These are phyloP conservation scores for Rutidosis leptorrhynchoides DNA, from an alignment of 129 eudicot species.

Conservation along the genomic window DNA sequence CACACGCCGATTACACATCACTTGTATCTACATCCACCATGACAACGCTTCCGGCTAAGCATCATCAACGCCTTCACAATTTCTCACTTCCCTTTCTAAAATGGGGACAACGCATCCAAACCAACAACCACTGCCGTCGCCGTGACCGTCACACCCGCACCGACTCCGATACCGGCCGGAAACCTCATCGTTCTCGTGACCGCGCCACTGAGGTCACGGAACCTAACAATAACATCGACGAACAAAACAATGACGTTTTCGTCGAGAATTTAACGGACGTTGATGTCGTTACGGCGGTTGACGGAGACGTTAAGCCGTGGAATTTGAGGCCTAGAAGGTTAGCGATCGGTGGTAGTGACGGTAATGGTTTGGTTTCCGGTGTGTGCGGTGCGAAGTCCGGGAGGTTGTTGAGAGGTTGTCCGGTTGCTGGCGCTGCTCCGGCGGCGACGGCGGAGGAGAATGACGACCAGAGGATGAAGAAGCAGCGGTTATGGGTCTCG, in stretches of 20 bases:
- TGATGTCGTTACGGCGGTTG: conserved; percentile 11
- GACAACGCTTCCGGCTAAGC: conserved; percentile 26
- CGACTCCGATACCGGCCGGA: conserved; percentile 12
- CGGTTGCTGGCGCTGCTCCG: background rate
- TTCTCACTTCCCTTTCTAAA: conserved; percentile 35
- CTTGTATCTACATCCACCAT: conserved; percentile 8
- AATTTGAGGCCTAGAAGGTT: conserved; percentile 50
- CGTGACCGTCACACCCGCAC: conserved; percentile 13
- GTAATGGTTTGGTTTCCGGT: conserved; percentile 1
- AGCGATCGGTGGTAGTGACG: conserved; percentile 1
- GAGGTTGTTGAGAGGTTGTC: conserved; percentile 19
- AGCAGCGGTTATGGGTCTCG: conserved; percentile 53
- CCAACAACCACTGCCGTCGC: conserved; percentile 26
- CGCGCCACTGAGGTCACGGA: background rate
- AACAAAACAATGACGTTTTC: background rate
- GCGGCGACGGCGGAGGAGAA: conserved; percentile 24
- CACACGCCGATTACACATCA: background rate
- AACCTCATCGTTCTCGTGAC: background rate
- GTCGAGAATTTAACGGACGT: background rate
- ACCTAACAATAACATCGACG: conserved; percentile 2
- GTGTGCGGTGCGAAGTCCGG: conserved; percentile 18
- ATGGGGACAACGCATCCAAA: conserved; percentile 35
- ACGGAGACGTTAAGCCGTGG: conserved; percentile 45
- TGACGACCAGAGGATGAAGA: conserved; percentile 21
- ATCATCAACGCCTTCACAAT: conserved; percentile 35